phyloP scores from a whole-genome alignment of 495 filamentous ascomycete genomes.

The Penicillium pancosmium region DNA sequence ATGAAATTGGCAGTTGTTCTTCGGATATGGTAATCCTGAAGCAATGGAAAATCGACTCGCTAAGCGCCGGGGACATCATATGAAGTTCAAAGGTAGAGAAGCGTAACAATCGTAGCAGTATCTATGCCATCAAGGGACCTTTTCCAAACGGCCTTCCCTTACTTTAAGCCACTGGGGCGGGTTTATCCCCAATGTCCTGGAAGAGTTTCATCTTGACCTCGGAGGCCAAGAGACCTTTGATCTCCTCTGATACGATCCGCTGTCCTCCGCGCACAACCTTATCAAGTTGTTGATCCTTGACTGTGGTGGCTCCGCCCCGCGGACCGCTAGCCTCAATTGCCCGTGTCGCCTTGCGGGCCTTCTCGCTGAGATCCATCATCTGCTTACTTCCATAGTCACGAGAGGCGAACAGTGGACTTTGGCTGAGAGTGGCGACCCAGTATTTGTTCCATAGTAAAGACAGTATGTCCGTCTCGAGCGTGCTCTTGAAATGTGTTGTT shows the following conservation, averaged over 20 bases:
- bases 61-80: constrained; percentile 19
- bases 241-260: constrained; percentile 84
- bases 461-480: constrained; percentile 81
- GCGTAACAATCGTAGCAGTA: constrained; percentile 26
- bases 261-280: constrained; percentile 79
- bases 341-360: constrained; percentile 66
- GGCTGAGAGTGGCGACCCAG: constrained; percentile 98
- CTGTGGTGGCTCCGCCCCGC: constrained; percentile 27
- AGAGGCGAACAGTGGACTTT: constrained; percentile 88
- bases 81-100: constrained; percentile 1
- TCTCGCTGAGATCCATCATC: constrained; percentile 83
- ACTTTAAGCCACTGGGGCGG: constrained; percentile 16
- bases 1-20: not conserved
- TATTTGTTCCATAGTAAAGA: constrained; percentile 98
- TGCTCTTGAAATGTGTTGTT: constrained; percentile 90
- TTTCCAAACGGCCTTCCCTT: not conserved
- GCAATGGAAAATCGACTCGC: constrained; percentile 13
- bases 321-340: constrained; percentile 46
- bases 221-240: constrained; percentile 77
- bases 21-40: too few relatives aligned
- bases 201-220: constrained; percentile 88
- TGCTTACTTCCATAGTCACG: constrained; percentile 92
- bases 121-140: constrained; percentile 7
- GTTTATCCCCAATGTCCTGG: constrained; percentile 57
- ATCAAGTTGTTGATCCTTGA: constrained; percentile 67